Percentiles rank a stretch among this genome's conserved stretches.
Evolutionary conservation across 2,329 filamentous ascomycete species (phyloP).

Genomic region (Aspergillus sp.): DNA sequence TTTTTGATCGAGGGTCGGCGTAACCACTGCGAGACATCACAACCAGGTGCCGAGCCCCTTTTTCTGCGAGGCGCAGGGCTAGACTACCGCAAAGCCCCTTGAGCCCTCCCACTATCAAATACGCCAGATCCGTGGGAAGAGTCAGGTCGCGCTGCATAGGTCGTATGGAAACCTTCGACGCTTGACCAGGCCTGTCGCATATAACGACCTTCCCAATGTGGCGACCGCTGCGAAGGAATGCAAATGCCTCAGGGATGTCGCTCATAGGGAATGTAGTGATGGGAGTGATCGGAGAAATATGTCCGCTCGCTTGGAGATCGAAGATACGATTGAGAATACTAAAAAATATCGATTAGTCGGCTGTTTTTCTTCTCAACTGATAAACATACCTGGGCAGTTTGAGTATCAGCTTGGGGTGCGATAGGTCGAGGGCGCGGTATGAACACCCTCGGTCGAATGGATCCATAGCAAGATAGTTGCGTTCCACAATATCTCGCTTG

Average conservation of each 20-base stretch:
- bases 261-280: constrained; percentile 2
- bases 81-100: constrained; percentile 13
- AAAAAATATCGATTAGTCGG: background rate
- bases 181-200: constrained; percentile 18
- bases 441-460: constrained; percentile 14
- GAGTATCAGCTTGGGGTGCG: background rate
- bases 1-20: constrained; percentile 4
- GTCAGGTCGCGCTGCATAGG: background rate
- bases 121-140: background rate
- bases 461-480: constrained; percentile 14
- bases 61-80: constrained; percentile 7
- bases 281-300: constrained; percentile 5
- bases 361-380: accelerated
- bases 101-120: constrained; percentile 12
- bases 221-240: constrained; percentile 31
- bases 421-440: constrained; percentile 18
- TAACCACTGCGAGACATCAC: constrained; percentile 11
- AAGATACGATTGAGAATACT: constrained; percentile 8
- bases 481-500: constrained; percentile 17
- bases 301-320: background rate
- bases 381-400: constrained; percentile 2
- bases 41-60: constrained; percentile 6
- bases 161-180: background rate
- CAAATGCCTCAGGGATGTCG: constrained; percentile 23
- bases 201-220: constrained; percentile 44